A percentile compares a stretch with the other conserved stretches of the same genome.
Conservation (phyloP, 2,329 filamentous ascomycete genomes). For the Ascochyta pisi region DNA sequence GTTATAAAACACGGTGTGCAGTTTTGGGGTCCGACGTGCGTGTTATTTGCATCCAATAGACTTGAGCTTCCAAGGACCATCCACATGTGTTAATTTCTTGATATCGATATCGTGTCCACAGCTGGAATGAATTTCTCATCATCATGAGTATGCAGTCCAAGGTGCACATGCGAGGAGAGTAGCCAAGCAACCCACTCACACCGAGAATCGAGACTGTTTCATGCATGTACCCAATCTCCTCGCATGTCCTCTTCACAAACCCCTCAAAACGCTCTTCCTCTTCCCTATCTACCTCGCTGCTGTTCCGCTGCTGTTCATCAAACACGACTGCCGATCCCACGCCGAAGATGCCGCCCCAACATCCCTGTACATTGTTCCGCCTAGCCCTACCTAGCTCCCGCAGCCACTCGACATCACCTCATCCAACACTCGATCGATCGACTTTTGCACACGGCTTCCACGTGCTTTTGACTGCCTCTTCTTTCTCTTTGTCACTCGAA, state of each 20-base stretch:
- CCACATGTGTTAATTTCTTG: too few species aligned
- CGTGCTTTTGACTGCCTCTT: background rate
- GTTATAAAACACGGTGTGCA: background rate
- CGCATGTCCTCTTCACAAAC: too few species aligned
- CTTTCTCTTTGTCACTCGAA: too few species aligned
- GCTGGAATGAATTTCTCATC: too few species aligned
- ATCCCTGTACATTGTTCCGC: background rate
- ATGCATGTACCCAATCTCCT: too few species aligned
- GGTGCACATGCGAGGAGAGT: too few species aligned
- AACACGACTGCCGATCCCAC: background rate
- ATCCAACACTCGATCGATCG: background rate
- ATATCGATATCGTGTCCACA: too few species aligned
- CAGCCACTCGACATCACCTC: conserved; percentile 13
- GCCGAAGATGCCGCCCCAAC: background rate
- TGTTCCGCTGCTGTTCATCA: too few species aligned
- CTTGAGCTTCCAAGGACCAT: background rate
- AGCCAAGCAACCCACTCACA: too few species aligned
- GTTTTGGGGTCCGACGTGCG: background rate
- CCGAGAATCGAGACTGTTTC: too few species aligned
- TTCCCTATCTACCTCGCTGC: background rate
- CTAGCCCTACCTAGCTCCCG: conserved; percentile 7
- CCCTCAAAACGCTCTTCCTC: too few species aligned
- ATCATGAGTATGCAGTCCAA: too few species aligned
- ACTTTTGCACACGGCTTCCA: background rate
- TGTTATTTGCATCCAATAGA: background rate